phyloP scores from a whole-genome alignment of 2,329 filamentous ascomycete genomes.

The Cercospora sesami region DNA sequence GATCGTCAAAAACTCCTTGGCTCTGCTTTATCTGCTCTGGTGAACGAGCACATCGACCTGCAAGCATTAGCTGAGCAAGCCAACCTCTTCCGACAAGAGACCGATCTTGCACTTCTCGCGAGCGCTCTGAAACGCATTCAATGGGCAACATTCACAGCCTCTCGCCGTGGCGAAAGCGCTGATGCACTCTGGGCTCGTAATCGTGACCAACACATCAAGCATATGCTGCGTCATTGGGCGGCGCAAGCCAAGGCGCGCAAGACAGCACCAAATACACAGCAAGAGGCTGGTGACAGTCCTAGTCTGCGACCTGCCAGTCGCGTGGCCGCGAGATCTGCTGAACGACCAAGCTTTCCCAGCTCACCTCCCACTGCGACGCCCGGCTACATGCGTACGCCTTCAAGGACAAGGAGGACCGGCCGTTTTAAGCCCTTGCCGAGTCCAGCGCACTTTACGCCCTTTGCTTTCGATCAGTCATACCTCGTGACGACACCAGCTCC shows the following conservation, averaged over 20 bases:
- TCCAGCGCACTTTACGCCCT: slow-evolving; percentile 35
- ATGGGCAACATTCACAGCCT: slow-evolving; percentile 58
- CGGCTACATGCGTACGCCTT: slow-evolving; percentile 51
- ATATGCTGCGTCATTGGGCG: slow-evolving; percentile 58
- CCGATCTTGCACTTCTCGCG: slow-evolving; percentile 49
- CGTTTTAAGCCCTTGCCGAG: slow-evolving; percentile 37
- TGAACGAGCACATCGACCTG: slow-evolving; percentile 31
- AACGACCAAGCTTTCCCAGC: slow-evolving; percentile 18
- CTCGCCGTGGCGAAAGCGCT: slow-evolving; percentile 53
- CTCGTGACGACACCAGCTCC: slow-evolving; percentile 35
- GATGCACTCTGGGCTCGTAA: slow-evolving; percentile 55
- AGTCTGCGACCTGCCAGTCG: slow-evolving; percentile 36
- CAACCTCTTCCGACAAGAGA: slow-evolving; percentile 47
- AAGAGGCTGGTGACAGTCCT: slow-evolving; percentile 26
- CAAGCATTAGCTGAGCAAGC: slow-evolving; percentile 46
- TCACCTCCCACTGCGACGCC: slow-evolving; percentile 33
- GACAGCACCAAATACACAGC: slow-evolving; percentile 13
- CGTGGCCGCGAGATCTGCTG: slow-evolving; percentile 31
- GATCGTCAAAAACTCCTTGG: slow-evolving; percentile 36
- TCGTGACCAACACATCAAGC: slow-evolving; percentile 55
- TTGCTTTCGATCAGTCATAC: slow-evolving; percentile 33
- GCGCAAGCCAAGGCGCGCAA: slow-evolving; percentile 44
- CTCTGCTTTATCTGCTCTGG: slow-evolving; percentile 39
- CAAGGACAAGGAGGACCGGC: slow-evolving; percentile 30
- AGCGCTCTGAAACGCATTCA: slow-evolving; percentile 57